Conservation (phyloP, 495 filamentous ascomycete species). For the Penicillium simplicissimum region DNA sequence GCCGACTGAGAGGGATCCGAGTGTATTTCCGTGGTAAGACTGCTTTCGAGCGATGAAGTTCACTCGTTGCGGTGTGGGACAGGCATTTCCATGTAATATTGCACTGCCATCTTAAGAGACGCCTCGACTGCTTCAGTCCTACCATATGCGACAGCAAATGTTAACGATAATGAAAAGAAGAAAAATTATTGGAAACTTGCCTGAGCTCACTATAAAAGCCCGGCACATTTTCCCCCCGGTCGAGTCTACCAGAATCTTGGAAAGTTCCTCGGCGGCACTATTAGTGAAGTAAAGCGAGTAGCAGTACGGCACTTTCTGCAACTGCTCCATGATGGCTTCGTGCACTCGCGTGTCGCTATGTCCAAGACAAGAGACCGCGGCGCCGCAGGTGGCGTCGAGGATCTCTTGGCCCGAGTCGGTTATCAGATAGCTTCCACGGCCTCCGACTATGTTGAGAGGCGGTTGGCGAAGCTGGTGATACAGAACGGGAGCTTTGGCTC, state of each 20-base stretch:
- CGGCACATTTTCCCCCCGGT: constrained; percentile 37
- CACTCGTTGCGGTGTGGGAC: constrained; percentile 41
- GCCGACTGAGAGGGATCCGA: constrained; percentile 63
- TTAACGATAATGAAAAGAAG: too few species aligned
- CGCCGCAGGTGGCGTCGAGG: constrained; percentile 35
- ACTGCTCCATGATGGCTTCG: constrained; percentile 42
- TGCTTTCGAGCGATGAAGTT: constrained; percentile 63
- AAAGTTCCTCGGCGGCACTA: constrained; percentile 36
- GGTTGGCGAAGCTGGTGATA: constrained; percentile 26
- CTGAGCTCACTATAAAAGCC: constrained; percentile 52
- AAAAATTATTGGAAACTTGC: too few species aligned
- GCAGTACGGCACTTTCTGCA: constrained; percentile 43
- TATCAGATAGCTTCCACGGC: constrained; percentile 22
- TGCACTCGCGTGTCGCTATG: constrained; percentile 41
- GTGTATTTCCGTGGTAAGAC: constrained; percentile 71
- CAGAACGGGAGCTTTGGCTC: constrained; percentile 24
- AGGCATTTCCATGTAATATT: constrained; percentile 54
- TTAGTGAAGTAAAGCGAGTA: constrained; percentile 51
- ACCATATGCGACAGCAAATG: not conserved
- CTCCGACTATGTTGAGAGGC: constrained; percentile 26
- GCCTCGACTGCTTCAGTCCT: constrained; percentile 65
- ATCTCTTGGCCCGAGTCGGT: constrained; percentile 19
- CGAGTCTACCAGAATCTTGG: constrained; percentile 34
- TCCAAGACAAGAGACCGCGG: constrained; percentile 41
- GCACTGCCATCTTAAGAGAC: constrained; percentile 58